Base-by-base conservation (phyloP, 108 stramenopile species). In the Conticribra weissflogii region DNA sequence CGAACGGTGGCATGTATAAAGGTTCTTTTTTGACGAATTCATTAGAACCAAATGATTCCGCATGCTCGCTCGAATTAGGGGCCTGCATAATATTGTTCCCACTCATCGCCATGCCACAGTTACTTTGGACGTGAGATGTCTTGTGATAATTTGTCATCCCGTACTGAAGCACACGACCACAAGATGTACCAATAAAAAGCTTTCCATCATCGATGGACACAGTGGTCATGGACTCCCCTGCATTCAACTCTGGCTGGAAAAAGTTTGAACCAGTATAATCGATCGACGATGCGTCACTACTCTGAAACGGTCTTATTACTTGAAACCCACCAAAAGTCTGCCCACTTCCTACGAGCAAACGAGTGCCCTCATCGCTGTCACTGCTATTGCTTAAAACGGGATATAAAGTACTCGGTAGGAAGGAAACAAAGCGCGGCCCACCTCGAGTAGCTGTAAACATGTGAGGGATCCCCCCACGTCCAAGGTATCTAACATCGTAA, bases 401-500 rank as follows among this genome's bases (percentile, higher is more conserved):
- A 29, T 63, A 48, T 14, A 65, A 28, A 21, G 74, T 59, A 34
- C 74, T 66, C 0, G 93, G 93, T 3, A 94, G 34, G 56, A 90
- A 95, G 15, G 78, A 51, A 23, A 86, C 79, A 55, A 86, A 85
- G 41, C 85, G 66, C 24, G 93, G 89, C 3, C 83, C 82, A 33
- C 86, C 82, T 32, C 76, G 49, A 23, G 57, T 64, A 18, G 78
- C 88, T 3, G 84, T 67, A 64, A 89, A 85, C 50, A 79, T 63
- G 63, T 91, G 89, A 15, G 86, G 70, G 22, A 87, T 84, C 2
- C 90, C 93, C n/a, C 87, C 90, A 55, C 86, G 73, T 15, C 94
- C 94, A 44, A 90, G 67, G 51, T 79, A 88, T 27, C 94, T 83
- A 31, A 92, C 72, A 67, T 95, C 94, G 52, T 89, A 95, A 28